Evolutionary conservation across 495 filamentous ascomycete genomes (phyloP).

Genomic region (Pyrenula massariospora): DNA sequence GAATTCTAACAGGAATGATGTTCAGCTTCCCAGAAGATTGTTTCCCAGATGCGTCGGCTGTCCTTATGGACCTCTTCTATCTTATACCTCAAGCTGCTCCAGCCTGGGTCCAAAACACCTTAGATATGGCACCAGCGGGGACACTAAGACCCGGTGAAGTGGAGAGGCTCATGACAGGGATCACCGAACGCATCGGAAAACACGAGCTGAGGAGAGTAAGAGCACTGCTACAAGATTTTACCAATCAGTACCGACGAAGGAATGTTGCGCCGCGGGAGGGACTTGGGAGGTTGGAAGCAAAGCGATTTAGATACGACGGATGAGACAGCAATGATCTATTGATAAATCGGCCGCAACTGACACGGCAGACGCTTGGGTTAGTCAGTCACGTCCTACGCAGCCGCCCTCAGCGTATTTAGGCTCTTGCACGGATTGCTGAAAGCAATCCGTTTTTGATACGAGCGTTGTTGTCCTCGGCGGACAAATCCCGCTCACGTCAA

Average conservation of each 20-base stretch:
- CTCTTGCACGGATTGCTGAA: too few species aligned
- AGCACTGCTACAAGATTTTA: slow-evolving; percentile 86
- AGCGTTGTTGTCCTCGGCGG: too few species aligned
- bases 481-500: too few species aligned
- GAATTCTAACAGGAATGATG: slow-evolving; percentile 94
- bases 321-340: too few species aligned
- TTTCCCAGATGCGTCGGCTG: slow-evolving; percentile 83
- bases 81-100: slow-evolving; percentile 68
- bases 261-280: slow-evolving; percentile 93
- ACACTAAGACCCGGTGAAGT: slow-evolving; percentile 57
- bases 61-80: slow-evolving; percentile 82
- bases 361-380: too few species aligned
- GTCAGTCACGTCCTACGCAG: too few species aligned
- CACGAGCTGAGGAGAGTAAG: slow-evolving; percentile 76
- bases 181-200: slow-evolving; percentile 53
- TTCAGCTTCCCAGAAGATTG: slow-evolving; percentile 92
- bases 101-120: slow-evolving; percentile 67
- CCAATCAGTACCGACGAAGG: slow-evolving; percentile 79
- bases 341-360: background rate
- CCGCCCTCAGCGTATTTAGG: too few species aligned
- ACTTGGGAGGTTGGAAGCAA: slow-evolving; percentile 70
- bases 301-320: slow-evolving; percentile 72
- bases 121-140: slow-evolving; percentile 72
- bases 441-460: too few species aligned
- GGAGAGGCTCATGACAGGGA: slow-evolving; percentile 51